Base-by-base conservation (phyloP, 768 basidiomycete species). In the Amanita polypyramis region DNA sequence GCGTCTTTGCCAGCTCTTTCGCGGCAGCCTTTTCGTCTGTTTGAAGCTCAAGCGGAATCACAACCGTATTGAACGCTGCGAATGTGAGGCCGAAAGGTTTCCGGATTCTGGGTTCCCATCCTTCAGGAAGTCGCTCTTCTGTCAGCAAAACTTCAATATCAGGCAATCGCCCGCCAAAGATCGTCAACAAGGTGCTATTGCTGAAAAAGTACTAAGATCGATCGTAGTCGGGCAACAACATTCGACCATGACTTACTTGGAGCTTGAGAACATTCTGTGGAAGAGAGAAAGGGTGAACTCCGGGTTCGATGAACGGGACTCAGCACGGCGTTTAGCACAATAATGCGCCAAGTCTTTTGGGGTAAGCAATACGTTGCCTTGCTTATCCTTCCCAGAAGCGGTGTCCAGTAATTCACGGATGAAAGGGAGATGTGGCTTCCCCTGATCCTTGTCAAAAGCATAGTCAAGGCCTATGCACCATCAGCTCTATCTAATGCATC, bases 71-170 rank as follows among this genome's bases (percentile, higher is more conserved):
- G 65, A 85, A 76, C 5, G 60, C 58, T 10, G 64, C 39, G 5
- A 88, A 63, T 0, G 85, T 85, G 30, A 87, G 60, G 0, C 86
- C 85, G 46, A 70, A 64, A 1, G 64, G 74, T 33, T 70, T 63
- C 14, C 72, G 67, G 27, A 77, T 61, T 11, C 73, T 65, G 0
- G 85, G 70, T 58, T 87, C 83, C 82, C 84, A 89, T n/a, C 77
- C 77, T 0, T 81, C 70, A 0, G 81, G 79, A 27, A 90, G 57
- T 14, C 84, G 74, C 53, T 90, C 86, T 37, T 90, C 82, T 6
- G 67, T 59, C n/a, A 90, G 60, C 42, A 85, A 55, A 0, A 70
- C 54, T 36, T 72, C 64, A 30, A 88, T 54, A 49, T 82, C 81
- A 5, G 66, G 60, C 4, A 82, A 56, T n/a, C 71, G 68, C 2